Evolutionary conservation across 2,329 filamentous ascomycete species (phyloP), one percentile per base, ranked within the genome.

Genomic region (Monosporascus sp.): DNA sequence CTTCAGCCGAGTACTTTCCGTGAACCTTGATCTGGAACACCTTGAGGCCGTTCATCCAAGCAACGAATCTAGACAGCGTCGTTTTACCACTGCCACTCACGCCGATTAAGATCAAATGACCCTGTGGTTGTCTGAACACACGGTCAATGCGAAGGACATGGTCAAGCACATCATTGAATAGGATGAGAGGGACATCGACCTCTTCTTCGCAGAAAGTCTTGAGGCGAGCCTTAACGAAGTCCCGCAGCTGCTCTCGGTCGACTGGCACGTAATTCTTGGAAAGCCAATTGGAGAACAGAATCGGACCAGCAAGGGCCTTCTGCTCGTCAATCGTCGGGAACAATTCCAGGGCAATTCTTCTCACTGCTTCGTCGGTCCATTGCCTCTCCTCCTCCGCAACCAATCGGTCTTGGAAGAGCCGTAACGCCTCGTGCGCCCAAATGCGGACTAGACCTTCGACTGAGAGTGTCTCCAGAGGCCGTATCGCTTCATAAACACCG

Each of bases 11-110:
- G 73, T 99, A 99, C 68, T 93, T 97, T 59, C 94, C 94, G 65
- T 99, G 94, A 0, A 99, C 94, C 78, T 99, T 99, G 80, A 99
- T 99, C 74, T 99, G 94, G 80, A 97, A 99, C 41, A 99, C 92
- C 69, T 93, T 96, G 55, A 99, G 80, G 54, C 95, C 95, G 65
- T 99, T 99, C 94, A 99, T 99, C 94, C 94, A 99, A 47, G 94
- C 94, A 55, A 99, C 94, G 60, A 99, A 99, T 53, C 95, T 88
- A 34, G 95, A 97, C 14, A 99, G 75, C 0, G 94, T 99, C 4
- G 94, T 99, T 78, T 99, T 99, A 72, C 94, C 94, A 77, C 90
- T 96, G 61, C 94, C 95, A 69, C 94, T 99, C 51, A 99, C 94
- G 76, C 94, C 94, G 63, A 99, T 99, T 52, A 99, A 80, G 60